phyloP scores from a whole-genome alignment of 495 filamentous ascomycete species.

The Diplogelasinospora grovesii region DNA sequence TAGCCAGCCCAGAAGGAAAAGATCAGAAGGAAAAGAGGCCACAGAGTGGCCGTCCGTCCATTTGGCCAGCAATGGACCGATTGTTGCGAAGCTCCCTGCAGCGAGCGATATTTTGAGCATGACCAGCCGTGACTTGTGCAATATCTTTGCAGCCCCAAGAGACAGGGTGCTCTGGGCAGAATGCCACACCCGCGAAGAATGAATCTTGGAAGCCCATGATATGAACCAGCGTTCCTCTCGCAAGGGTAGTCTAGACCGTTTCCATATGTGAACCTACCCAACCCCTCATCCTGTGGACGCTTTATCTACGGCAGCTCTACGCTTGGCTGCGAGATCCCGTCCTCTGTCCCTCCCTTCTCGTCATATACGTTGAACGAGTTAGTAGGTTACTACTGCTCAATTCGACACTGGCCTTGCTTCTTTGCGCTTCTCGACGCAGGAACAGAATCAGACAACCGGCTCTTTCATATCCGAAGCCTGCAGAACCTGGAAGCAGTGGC shows the following conservation, averaged over 20 bases:
- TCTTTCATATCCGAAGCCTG: slow-evolving; percentile 8
- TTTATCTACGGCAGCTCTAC: not conserved
- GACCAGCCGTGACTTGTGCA: too few relatives aligned
- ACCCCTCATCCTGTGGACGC: slow-evolving; percentile 8
- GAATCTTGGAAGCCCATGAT: not conserved
- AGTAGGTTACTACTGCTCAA: too few relatives aligned
- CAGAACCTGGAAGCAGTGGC: slow-evolving; percentile 14
- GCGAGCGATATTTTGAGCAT: too few relatives aligned
- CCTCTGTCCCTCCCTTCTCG: slow-evolving; percentile 3
- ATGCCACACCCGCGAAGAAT: not conserved
- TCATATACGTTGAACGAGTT: not conserved
- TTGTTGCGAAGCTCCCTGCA: not conserved
- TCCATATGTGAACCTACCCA: slow-evolving; percentile 15
- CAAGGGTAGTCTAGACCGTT: slow-evolving; percentile 1
- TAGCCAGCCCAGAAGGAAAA: not conserved
- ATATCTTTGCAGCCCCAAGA: not conserved
- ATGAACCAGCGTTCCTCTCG: not conserved
- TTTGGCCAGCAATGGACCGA: not conserved
- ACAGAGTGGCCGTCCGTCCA: not conserved
- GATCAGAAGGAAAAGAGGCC: not conserved
- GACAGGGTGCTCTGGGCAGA: not conserved
- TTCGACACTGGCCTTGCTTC: slow-evolving; percentile 1
- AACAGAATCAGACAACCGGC: slow-evolving; percentile 10
- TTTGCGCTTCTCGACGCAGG: slow-evolving; percentile 7
- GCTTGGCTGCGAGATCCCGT: slow-evolving; percentile 4